A percentile compares a stretch with the other conserved stretches of the same genome.
Evolutionary conservation across 495 filamentous ascomycete genomes (phyloP).

Genomic region (Penicillium goetzii): DNA sequence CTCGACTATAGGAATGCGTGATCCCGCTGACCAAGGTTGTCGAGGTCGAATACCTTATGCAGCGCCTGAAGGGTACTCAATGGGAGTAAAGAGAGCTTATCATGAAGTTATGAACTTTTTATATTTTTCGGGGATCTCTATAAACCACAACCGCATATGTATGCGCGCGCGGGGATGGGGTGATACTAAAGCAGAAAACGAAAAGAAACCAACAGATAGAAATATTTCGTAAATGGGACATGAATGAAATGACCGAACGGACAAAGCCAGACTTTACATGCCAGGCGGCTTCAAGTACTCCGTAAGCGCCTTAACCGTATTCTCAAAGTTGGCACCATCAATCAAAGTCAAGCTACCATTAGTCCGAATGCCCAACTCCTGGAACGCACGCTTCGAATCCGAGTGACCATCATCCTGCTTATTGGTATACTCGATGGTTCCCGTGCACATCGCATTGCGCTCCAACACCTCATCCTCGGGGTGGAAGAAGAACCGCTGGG

Average conservation of each 20-base stretch:
- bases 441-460: conserved; percentile 65
- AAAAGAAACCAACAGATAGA: conserved; percentile 21
- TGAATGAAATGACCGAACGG: conserved; percentile 23
- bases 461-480: conserved; percentile 93
- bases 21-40: conserved; percentile 97
- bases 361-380: conserved; percentile 87
- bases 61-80: conserved; percentile 73
- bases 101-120: conserved; percentile 35
- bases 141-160: conserved; percentile 11
- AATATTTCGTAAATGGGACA: conserved; percentile 37
- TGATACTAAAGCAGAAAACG: conserved; percentile 12
- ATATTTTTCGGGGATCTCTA: conserved; percentile 17
- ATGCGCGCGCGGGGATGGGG: neutral
- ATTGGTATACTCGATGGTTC: conserved; percentile 75
- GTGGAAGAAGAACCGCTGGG: conserved; percentile 83
- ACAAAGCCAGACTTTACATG: conserved; percentile 1
- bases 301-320: conserved; percentile 68
- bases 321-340: conserved; percentile 67
- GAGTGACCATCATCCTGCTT: conserved; percentile 74
- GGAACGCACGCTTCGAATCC: conserved; percentile 92
- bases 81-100: conserved; percentile 53
- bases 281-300: conserved; percentile 58
- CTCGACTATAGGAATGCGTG: conserved; percentile 78
- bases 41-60: conserved; percentile 97
- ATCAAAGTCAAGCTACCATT: conserved; percentile 79